Evolutionary conservation across 805 yeast species (phyloP).

Genomic region (Citeromyces matritensis): DNA sequence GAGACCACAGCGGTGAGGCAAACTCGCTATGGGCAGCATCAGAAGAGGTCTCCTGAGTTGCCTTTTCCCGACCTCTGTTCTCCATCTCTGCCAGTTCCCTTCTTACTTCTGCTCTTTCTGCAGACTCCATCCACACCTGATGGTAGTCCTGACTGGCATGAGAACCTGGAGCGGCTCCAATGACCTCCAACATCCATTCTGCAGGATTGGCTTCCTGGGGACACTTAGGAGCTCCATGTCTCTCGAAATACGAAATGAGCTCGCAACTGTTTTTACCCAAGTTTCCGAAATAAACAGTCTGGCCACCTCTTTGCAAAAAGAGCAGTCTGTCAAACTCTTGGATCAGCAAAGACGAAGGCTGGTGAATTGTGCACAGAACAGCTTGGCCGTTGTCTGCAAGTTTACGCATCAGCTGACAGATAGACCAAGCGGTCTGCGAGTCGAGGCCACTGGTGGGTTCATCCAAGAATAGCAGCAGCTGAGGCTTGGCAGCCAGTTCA

Average conservation of each 20-base stretch:
- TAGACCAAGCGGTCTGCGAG: constrained; percentile 46
- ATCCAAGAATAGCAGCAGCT: constrained; percentile 36
- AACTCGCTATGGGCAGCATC: constrained; percentile 19
- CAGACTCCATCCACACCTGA: constrained; percentile 66
- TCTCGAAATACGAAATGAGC: constrained; percentile 52
- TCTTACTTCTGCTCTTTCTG: constrained; percentile 41
- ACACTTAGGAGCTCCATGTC: constrained; percentile 49
- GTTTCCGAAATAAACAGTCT: constrained; percentile 65
- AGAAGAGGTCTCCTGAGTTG: constrained; percentile 1
- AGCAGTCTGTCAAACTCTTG: constrained; percentile 67
- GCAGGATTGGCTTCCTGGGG: constrained; percentile 68
- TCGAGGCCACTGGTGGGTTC: constrained; percentile 51
- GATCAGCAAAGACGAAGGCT: constrained; percentile 70
- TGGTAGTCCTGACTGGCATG: constrained; percentile 58
- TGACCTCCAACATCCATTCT: constrained; percentile 84
- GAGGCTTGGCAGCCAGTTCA: constrained; percentile 40
- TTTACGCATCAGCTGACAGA: constrained; percentile 34
- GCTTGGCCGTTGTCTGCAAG: constrained; percentile 40
- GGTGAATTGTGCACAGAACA: constrained; percentile 62
- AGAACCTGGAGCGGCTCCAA: constrained; percentile 75
- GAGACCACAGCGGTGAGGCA: constrained; percentile 25
- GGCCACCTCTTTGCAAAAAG: constrained; percentile 56
- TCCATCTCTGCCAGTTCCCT: constrained; percentile 54
- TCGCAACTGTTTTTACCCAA: constrained; percentile 40
- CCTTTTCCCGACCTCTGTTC: constrained; percentile 9